These are phyloP conservation scores for Sporothrix globosa DNA, from an alignment of 2,329 filamentous ascomycete genomes.

Conservation along the genomic window DNA sequence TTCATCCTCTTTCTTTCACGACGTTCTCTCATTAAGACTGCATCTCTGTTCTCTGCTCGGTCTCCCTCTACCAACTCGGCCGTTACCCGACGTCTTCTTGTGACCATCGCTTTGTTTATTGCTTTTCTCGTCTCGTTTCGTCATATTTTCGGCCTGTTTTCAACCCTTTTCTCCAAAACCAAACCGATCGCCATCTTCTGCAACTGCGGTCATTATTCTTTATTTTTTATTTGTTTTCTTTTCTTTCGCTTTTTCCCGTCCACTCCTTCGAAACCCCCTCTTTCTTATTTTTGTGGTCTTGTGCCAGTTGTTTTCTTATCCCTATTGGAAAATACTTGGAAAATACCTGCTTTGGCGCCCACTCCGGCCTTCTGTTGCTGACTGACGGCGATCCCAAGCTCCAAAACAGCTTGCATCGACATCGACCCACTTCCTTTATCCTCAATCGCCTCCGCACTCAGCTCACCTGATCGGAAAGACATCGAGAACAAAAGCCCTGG, in stretches of 20 bases:
- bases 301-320: conserved; percentile 3
- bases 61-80: neutral
- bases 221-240: conserved; percentile 10
- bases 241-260: conserved; percentile 1
- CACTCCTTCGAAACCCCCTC: neutral
- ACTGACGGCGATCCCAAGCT: conserved; percentile 29
- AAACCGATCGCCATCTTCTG: conserved; percentile 13
- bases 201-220: conserved; percentile 16
- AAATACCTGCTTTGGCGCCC: conserved; percentile 21
- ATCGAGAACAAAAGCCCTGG: conserved; percentile 17
- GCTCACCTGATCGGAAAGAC: neutral
- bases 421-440: conserved; percentile 18
- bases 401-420: conserved; percentile 25
- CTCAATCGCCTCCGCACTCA: conserved; percentile 22
- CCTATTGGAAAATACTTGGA: conserved; percentile 8
- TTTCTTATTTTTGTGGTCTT: neutral
- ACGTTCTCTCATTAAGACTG: neutral
- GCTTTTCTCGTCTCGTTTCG: neutral
- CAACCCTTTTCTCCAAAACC: neutral
- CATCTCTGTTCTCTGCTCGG: neutral
- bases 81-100: conserved; percentile 9
- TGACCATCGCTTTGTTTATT: neutral
- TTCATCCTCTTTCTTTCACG: neutral
- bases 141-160: neutral
- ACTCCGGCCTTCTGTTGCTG: conserved; percentile 26